Evolutionary conservation across 371 early-diverging fungal species (phyloP).

Genomic region (Mucor racemosus): DNA sequence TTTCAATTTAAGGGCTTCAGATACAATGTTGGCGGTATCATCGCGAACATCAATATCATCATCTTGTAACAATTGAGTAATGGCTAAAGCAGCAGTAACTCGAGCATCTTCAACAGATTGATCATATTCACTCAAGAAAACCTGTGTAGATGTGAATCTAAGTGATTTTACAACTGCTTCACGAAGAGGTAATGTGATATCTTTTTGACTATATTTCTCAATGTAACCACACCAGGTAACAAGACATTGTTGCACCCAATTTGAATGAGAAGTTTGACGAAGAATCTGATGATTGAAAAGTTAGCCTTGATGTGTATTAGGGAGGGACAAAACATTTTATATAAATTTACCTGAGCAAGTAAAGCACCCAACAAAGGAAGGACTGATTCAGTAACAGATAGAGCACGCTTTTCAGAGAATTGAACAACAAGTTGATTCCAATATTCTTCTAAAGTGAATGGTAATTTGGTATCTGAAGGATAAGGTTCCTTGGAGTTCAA

Average conservation of each 20-base stretch:
- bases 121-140: slow-evolving; percentile 30
- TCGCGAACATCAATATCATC: slow-evolving; percentile 78
- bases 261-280: background rate
- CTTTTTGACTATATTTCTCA: slow-evolving; percentile 51
- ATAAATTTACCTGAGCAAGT: slow-evolving; percentile 41
- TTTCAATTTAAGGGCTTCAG: slow-evolving; percentile 49
- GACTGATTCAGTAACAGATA: slow-evolving; percentile 44
- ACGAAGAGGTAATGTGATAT: slow-evolving; percentile 59
- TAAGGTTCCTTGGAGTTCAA: slow-evolving; percentile 44
- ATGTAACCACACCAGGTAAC: slow-evolving; percentile 53
- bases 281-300: background rate
- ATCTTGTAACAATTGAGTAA: slow-evolving; percentile 55
- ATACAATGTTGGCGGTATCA: slow-evolving; percentile 59
- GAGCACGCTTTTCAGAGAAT: slow-evolving; percentile 35
- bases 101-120: slow-evolving; percentile 14
- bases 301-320: background rate
- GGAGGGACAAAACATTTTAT: background rate
- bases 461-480: slow-evolving; percentile 25
- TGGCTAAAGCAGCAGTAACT: slow-evolving; percentile 28
- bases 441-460: slow-evolving; percentile 42
- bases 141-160: slow-evolving; percentile 39
- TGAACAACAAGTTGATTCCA: slow-evolving; percentile 43
- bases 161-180: slow-evolving; percentile 62
- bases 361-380: slow-evolving; percentile 52
- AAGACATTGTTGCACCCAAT: slow-evolving; percentile 44